Base-by-base conservation (phyloP, 164 flowering plant species). In the Magnolia sinica region DNA sequence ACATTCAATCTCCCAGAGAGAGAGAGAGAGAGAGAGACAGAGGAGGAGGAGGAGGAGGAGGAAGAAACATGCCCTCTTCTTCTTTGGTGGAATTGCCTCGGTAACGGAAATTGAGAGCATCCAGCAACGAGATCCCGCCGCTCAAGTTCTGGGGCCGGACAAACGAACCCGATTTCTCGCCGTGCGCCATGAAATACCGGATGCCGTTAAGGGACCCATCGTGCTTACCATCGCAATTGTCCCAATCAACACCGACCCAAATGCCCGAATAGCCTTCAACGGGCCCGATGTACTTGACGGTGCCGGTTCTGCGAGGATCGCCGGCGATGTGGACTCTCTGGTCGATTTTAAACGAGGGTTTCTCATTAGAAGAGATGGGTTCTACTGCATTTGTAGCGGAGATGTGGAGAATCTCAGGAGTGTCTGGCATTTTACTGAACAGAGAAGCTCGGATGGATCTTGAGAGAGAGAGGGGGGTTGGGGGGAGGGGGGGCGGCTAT, bases 221-320 rank as follows among this genome's bases (percentile, higher is more conserved):
- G 81, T 94, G 98, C 81, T 94, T 96, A 37, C 89, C 99, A 2
- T 88, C 88, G 8, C 86, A 91, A 78, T 83, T 80, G 84, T 95
- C 99, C 99, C 99, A 95, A 73, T 95, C 99, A 7, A 96, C 91
- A 1, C 99, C 99, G 31, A 96, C 86, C 98, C 98, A 94, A 24
- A 76, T 79, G 16, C 96, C 95, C 0, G 92, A 81, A 71, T 88
- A 83, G 23, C 96, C 96, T 64, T 88, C 82, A 2, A 96, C 91
- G 20, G 88, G 78, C n/a, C 98, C 98, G 3, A 88, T 78, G 81
- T 92, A 96, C 85, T 82, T 86, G 45, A 96, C 92, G 0, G 92
- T 91, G 8, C 98, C 99, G 37, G 82, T 84, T 78, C 98, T 77
- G 20, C 89, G 84, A 0, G 87, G 58, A 77, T 91, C 93, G 14